Percentiles rank a stretch among this genome's conserved stretches.
Evolutionary conservation across 306 rosid genomes (phyloP).

Genomic region (Acacia acuminata): DNA sequence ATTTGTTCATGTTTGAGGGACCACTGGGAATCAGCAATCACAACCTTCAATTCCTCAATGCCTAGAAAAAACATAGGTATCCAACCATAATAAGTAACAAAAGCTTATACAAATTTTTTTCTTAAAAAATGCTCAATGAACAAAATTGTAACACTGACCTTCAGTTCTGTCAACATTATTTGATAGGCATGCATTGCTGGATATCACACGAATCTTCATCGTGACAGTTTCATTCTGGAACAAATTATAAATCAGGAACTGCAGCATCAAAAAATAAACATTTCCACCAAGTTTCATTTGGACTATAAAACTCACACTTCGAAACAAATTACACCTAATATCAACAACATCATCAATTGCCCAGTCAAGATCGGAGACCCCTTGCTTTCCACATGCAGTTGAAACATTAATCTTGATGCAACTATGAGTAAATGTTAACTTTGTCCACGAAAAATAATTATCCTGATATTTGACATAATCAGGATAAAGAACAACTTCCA

Average conservation of each 20-base stretch:
- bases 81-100: conserved; percentile 23
- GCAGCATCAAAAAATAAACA: conserved; percentile 19
- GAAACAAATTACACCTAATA: conserved; percentile 53
- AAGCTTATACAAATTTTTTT: background rate
- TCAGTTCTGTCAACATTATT: conserved; percentile 39
- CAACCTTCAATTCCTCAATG: conserved; percentile 63
- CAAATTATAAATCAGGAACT: conserved; percentile 34
- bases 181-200: conserved; percentile 40
- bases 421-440: conserved; percentile 51
- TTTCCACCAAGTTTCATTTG: conserved; percentile 11
- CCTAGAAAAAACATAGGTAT: conserved; percentile 42
- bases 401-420: conserved; percentile 53
- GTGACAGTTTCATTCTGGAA: conserved; percentile 56
- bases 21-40: conserved; percentile 60
- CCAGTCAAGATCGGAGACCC: conserved; percentile 52
- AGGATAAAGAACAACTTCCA: conserved; percentile 63
- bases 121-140: background rate
- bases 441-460: conserved; percentile 46
- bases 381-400: conserved; percentile 35
- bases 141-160: conserved; percentile 43
- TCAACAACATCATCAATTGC: conserved; percentile 49
- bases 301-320: conserved; percentile 50
- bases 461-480: conserved; percentile 66
- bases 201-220: conserved; percentile 51
- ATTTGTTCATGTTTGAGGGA: conserved; percentile 49